Base-by-base conservation (phyloP, 2,329 filamentous ascomycete species). In the Ploettnerulaceae sp. region DNA sequence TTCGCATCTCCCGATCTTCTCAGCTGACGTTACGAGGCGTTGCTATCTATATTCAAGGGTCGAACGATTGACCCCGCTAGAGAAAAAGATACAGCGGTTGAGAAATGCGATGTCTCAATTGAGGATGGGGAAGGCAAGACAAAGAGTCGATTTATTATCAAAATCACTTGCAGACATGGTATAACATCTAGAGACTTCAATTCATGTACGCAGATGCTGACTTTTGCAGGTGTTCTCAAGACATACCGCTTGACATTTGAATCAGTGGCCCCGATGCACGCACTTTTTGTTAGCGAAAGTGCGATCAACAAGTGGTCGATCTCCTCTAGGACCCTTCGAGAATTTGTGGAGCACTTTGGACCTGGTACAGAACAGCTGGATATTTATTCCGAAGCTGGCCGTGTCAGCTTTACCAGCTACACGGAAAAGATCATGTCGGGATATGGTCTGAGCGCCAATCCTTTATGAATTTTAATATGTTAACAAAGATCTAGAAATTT, bases 341-440 rank as follows among this genome's bases (percentile, higher is more conserved):
- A 89, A 57, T 76, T 89, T 51, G 82, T 87, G 67, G 86, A 90
- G 49, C 86, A 89, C 60, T 90, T 90, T 60, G 84, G 85, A 0
- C 83, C 84, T 1, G 86, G 84, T 4, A 88, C 87, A 24, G 86
- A 91, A 63, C 83, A 89, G 55, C 74, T 91, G 2, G 86, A 90
- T 56, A 83, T 91, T 53, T 84, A 86, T 60, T 81, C 82, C 9
- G 80, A 86, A 43, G 77, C 84, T 36, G 81, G 69, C 7, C 70
- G 79, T 24, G 76, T 86, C 12, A 85, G 86, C 47, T 87, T 91
- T 58, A 87, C 85, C 20, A 89, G 85, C 61, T 90, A 86, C 59
- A 89, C 85, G 0, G 86, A 90, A 63, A 90, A 88, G 67, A 79
- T 84, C 7, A 75, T 81, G 46, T 83, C 81, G 56, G 81, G 82